Evolutionary conservation across 129 eudicot genomes (phyloP), one percentile per base, ranked within the genome.

Genomic region (Gnaphalium uliginosum): DNA sequence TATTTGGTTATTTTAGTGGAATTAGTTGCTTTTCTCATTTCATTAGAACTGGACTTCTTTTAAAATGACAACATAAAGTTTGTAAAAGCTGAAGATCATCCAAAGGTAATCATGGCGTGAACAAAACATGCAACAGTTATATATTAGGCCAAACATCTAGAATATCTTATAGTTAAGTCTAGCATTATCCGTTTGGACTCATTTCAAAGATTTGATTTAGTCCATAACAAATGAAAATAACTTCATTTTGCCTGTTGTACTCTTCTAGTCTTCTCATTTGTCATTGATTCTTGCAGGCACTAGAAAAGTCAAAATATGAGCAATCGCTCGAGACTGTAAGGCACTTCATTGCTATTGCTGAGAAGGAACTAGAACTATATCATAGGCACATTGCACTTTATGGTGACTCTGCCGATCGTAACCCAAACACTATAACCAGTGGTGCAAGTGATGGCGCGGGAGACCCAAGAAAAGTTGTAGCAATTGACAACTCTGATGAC

Each of bases 271-370:
- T n/a, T 69, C 58, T 53, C 24, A 50, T 78, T 48, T 64, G 69
- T 41, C 62, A 41, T 72, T 51, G 68, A 67, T 50, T 35, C 60
- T 72, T 68, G 66, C 96, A 93, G 97, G 97, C 97, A 43, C 64
- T 87, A 73, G 97, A 94, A 68, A 94, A 94, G 89, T 91, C 97
- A 4, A 94, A 89, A 78, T 94, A 94, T 56, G 97, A 91, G 83
- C 99, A 94, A 71, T 94, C 99, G 17, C 90, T 91, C 5, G 99
- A 91, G 76, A 64, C 97, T 26, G 96, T 91, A 68, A 85, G 96
- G 43, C 96, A 83, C 37, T 91, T 89, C 85, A 94, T 94, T 78
- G 89, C 90, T 57, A 77, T 89, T 50, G 74, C 92, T 61, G 96
- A 91, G 86, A 91, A 94, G 78, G 97, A 94, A 82, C 85, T 94